phyloP scores from a whole-genome alignment of 805 yeast genomes.

The Myxozyma vanderwaltii region DNA sequence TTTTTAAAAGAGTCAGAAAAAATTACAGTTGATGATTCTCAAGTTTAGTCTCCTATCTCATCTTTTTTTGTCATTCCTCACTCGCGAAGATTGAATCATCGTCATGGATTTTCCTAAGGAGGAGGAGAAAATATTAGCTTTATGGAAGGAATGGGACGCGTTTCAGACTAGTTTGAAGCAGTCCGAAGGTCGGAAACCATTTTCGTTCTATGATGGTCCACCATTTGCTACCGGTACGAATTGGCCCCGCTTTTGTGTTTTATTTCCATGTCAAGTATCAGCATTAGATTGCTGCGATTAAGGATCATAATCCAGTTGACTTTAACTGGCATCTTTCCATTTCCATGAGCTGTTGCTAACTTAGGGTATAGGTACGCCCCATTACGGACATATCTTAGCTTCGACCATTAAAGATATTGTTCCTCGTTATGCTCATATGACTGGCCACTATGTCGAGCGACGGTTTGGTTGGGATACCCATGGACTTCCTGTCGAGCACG shows the following conservation, averaged over 20 bases:
- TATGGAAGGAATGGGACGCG: constrained; percentile 94
- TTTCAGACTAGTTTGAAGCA: constrained; percentile 82
- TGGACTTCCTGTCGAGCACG: constrained; percentile 98
- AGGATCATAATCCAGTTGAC: too few relatives aligned
- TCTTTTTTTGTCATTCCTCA: neutral
- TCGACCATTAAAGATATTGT: constrained; percentile 94
- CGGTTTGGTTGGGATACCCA: constrained; percentile 99
- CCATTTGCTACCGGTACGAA: constrained; percentile 81
- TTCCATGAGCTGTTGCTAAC: neutral
- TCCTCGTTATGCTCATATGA: constrained; percentile 97
- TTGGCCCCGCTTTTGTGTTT: neutral
- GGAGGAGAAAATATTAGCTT: constrained; percentile 76
- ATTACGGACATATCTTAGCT: constrained; percentile 95
- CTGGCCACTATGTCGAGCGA: constrained; percentile 93
- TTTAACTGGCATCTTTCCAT: too few relatives aligned
- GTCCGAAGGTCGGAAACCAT: constrained; percentile 81
- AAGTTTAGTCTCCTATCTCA: neutral
- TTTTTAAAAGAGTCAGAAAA: constrained; percentile 5
- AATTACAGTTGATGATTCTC: neutral
- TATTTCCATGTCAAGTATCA: too few relatives aligned
- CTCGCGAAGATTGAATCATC: neutral
- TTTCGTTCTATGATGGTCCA: constrained; percentile 97
- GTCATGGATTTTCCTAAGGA: constrained; percentile 73
- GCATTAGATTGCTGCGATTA: too few relatives aligned
- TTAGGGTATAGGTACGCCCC: constrained; percentile 82